These are phyloP conservation scores for Tuber umbilicatum DNA, from an alignment of 495 filamentous ascomycete species.

Conservation along the genomic window DNA sequence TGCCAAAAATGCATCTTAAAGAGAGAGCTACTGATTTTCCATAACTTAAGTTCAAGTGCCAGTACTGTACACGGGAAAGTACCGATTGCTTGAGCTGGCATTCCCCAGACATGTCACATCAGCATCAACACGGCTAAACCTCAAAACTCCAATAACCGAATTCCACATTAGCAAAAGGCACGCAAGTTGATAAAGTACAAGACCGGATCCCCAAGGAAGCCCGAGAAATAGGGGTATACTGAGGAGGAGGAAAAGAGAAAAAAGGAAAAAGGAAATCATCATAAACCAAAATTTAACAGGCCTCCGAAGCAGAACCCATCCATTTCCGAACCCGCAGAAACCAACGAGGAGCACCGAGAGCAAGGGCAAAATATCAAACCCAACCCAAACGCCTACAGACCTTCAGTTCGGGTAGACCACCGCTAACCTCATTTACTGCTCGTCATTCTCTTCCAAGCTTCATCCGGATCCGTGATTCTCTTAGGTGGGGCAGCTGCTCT, in stretches of 20 bases:
- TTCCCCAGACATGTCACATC: not conserved
- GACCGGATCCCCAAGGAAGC: not conserved
- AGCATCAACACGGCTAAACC: not conserved
- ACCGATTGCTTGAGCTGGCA: not conserved
- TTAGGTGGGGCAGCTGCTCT: not conserved
- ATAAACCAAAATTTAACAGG: not conserved
- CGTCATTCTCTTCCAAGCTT: slow-evolving; percentile 1
- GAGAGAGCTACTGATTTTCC: not conserved
- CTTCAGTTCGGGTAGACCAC: not conserved
- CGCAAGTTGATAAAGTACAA: not conserved
- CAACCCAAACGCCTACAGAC: not conserved
- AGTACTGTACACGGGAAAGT: not conserved
- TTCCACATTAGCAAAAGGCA: not conserved
- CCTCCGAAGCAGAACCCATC: not conserved
- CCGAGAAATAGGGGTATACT: not conserved
- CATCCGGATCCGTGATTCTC: not conserved
- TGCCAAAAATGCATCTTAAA: not conserved
- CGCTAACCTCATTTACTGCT: not conserved
- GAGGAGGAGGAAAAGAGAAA: not conserved
- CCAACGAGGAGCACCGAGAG: not conserved
- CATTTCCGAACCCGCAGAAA: not conserved
- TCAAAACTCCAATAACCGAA: not conserved
- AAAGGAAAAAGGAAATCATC: not conserved
- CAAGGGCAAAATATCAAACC: not conserved
- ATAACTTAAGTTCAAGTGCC: not conserved